Percentiles rank a stretch among this genome's conserved stretches.
Evolutionary conservation across 2,329 filamentous ascomycete species (phyloP).

Genomic region (Penicillium brasilianum): DNA sequence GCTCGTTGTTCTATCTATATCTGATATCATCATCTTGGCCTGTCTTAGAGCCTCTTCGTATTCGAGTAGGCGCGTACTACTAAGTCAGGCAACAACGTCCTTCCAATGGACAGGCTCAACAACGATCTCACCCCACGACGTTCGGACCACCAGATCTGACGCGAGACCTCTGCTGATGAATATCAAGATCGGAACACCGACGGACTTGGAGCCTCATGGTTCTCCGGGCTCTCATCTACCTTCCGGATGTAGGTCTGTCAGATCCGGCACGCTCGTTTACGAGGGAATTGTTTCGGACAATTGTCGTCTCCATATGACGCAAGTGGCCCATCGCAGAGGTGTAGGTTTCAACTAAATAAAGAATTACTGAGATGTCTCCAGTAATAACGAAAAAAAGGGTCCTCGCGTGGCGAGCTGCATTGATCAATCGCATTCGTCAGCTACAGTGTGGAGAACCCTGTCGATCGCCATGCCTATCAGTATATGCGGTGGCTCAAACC

Average conservation of each 20-base stretch:
- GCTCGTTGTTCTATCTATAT: background rate
- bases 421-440: slow-evolving; percentile 15
- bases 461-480: slow-evolving; percentile 7
- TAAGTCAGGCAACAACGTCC: background rate
- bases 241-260: background rate
- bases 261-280: background rate
- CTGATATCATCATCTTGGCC: background rate
- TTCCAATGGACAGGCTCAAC: no score
- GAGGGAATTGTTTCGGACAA: background rate
- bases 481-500: slow-evolving; percentile 8
- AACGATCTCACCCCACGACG: background rate
- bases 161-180: background rate
- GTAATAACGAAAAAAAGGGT: background rate
- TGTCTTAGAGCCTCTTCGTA: slow-evolving; percentile 3
- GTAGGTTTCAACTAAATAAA: background rate
- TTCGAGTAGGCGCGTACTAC: background rate
- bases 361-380: background rate
- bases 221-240: slow-evolving; percentile 7
- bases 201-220: slow-evolving; percentile 18
- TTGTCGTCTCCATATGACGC: slow-evolving; percentile 21
- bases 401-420: slow-evolving; percentile 13
- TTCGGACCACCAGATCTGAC: background rate
- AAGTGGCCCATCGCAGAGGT: slow-evolving; percentile 18
- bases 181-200: slow-evolving; percentile 6
- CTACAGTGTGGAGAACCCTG: slow-evolving; percentile 11